phyloP scores from a whole-genome alignment of 306 rosid genomes.

The Cucurbita argyrosperma region DNA sequence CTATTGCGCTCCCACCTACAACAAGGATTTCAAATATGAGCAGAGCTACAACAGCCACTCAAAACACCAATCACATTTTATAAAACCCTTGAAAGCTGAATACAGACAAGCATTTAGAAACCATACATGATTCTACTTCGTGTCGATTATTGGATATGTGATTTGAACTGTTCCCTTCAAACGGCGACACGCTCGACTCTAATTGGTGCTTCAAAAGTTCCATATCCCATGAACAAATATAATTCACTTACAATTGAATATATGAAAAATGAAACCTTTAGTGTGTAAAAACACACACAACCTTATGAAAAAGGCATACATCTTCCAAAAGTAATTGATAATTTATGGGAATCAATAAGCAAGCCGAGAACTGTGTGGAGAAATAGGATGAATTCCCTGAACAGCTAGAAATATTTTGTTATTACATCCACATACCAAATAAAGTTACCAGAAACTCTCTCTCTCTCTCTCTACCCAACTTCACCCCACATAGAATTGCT shows the following conservation, averaged over 20 bases:
- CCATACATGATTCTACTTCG: not conserved
- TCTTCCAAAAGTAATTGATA: not conserved
- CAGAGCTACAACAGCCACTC: constrained; percentile 2
- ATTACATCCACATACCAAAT: not conserved
- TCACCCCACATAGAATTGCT: not conserved
- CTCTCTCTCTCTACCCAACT: not conserved
- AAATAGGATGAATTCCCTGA: not conserved
- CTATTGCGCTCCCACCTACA: constrained; percentile 3
- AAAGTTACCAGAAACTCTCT: not conserved
- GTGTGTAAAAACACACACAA: not conserved
- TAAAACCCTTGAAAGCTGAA: not conserved
- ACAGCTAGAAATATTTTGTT: not conserved
- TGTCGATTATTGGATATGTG: not conserved
- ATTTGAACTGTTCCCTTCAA: not conserved
- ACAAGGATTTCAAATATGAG: constrained; percentile 1
- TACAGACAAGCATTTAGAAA: not conserved
- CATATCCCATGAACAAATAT: not conserved
- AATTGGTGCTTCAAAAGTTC: not conserved
- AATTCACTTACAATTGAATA: not conserved
- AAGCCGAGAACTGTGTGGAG: not conserved
- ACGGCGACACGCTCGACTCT: not conserved
- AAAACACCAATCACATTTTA: not conserved
- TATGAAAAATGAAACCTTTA: not conserved
- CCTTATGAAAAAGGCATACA: not conserved
- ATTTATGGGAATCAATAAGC: not conserved